These are phyloP conservation scores for Pseudozyma hubeiensis DNA, from an alignment of 1,284 basidiomycete genomes.

Conservation along the genomic window DNA sequence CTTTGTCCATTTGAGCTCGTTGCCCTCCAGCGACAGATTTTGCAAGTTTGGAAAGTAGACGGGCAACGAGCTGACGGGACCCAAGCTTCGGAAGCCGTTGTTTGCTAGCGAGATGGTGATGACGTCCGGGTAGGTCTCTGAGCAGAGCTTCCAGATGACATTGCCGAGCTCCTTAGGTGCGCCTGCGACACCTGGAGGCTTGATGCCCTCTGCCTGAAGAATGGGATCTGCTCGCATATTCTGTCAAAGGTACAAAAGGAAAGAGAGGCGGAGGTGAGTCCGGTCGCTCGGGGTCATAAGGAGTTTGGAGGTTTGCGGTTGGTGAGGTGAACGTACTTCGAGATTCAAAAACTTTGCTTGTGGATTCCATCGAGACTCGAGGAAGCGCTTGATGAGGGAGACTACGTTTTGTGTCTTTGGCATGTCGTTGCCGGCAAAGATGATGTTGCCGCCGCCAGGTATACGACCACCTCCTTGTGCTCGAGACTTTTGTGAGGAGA, in stretches of 20 bases:
- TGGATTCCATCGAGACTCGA: conserved; percentile 56
- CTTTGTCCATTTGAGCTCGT: conserved; percentile 66
- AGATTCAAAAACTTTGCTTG: conserved; percentile 78
- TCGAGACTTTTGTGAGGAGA: conserved; percentile 32
- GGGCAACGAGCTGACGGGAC: conserved; percentile 50
- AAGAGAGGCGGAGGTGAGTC: not conserved
- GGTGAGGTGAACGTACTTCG: conserved; percentile 63
- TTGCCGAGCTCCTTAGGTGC: conserved; percentile 77
- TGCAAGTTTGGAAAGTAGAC: conserved; percentile 72
- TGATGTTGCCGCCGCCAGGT: conserved; percentile 43
- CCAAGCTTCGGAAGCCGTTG: conserved; percentile 54
- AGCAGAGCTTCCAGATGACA: conserved; percentile 86
- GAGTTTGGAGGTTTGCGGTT: not conserved
- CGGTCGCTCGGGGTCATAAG: not conserved
- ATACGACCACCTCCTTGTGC: conserved; percentile 49
- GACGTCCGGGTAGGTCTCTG: conserved; percentile 79
- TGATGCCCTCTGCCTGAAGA: conserved; percentile 76
- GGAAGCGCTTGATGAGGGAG: conserved; percentile 55
- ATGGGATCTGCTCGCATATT: conserved; percentile 79
- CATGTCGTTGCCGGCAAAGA: conserved; percentile 45
- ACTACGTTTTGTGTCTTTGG: conserved; percentile 52
- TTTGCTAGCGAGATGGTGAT: conserved; percentile 57
- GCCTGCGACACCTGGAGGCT: conserved; percentile 76
- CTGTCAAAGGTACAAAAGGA: conserved; percentile 54
- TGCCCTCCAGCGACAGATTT: conserved; percentile 80